Percentiles rank a stretch among this genome's conserved stretches.
Evolutionary conservation across 441 rosid genomes (phyloP).

Genomic region (Arabidopsis lyrata): DNA sequence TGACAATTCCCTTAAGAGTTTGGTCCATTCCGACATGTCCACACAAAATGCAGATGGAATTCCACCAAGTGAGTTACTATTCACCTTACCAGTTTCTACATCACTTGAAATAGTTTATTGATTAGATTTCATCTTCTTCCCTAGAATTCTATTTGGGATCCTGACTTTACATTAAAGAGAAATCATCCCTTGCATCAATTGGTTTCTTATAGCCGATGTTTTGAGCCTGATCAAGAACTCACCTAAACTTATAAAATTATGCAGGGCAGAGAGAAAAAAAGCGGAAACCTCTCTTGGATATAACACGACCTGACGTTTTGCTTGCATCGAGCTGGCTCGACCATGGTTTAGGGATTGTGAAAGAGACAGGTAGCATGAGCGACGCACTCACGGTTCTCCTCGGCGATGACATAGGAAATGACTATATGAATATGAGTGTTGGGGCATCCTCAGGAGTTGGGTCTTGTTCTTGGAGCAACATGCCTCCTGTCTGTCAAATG

Average conservation of each 20-base stretch:
- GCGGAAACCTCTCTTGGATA: slow-evolving; percentile 27
- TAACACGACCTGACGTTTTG: slow-evolving; percentile 41
- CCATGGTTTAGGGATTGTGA: slow-evolving; percentile 41
- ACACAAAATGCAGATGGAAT: slow-evolving; percentile 59
- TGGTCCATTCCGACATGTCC: slow-evolving; percentile 75
- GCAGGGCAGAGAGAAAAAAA: slow-evolving; percentile 39
- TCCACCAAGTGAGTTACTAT: slow-evolving; percentile 61
- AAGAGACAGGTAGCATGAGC: slow-evolving; percentile 56
- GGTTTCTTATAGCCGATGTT: not conserved
- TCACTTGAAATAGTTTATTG: slow-evolving; percentile 7
- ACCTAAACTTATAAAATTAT: not conserved
- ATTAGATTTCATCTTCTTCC: slow-evolving; percentile 10
- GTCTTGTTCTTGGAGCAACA: slow-evolving; percentile 83
- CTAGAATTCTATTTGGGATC: slow-evolving; percentile 2
- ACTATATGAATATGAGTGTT: slow-evolving; percentile 63
- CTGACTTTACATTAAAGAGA: slow-evolving; percentile 9
- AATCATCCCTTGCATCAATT: not conserved
- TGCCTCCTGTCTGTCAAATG: slow-evolving; percentile 85
- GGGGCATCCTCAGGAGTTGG: slow-evolving; percentile 56
- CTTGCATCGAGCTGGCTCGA: slow-evolving; percentile 44
- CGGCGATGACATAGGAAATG: slow-evolving; percentile 69
- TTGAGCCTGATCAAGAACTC: slow-evolving; percentile 24
- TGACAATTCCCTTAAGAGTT: slow-evolving; percentile 66
- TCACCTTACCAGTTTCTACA: not conserved
- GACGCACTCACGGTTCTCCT: slow-evolving; percentile 73